Conservation (phyloP, 106 monocot genomes). For the Dendrobium officinale region DNA sequence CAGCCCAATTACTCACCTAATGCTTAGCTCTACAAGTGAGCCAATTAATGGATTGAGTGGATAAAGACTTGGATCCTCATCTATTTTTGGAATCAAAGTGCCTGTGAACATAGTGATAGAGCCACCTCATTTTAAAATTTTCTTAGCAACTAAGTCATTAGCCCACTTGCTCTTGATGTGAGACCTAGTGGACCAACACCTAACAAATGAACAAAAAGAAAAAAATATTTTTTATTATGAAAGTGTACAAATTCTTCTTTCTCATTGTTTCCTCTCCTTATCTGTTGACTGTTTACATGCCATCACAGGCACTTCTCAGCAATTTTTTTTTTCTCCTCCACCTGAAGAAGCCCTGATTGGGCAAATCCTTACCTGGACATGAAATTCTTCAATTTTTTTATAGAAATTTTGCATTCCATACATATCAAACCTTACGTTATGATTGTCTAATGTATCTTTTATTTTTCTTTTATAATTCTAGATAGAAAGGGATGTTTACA, state of each 20-base stretch:
- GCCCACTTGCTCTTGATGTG: conserved; percentile 1
- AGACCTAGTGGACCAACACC: neutral
- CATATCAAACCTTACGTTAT: neutral
- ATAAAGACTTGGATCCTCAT: too few species aligned
- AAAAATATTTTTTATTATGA: neutral
- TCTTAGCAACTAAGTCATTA: neutral
- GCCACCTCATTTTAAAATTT: too few species aligned
- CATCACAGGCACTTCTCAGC: neutral
- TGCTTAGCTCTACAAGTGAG: too few species aligned
- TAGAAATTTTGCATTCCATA: neutral
- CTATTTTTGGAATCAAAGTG: too few species aligned
- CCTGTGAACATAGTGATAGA: too few species aligned
- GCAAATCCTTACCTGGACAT: neutral
- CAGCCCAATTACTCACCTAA: too few species aligned
- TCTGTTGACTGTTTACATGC: conserved; percentile 4
- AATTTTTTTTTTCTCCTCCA: neutral
- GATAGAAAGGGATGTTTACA: too few species aligned
- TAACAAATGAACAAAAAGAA: neutral
- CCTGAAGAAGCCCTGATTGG: neutral
- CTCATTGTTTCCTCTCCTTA: neutral
- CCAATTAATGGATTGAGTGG: too few species aligned
- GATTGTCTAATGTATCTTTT: neutral
- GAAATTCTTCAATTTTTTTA: neutral
- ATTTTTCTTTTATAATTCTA: neutral
- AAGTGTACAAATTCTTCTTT: neutral